A percentile compares a stretch with the other conserved stretches of the same genome.
Conservation (phyloP, 2,329 filamentous ascomycete species). For the Calonectria ilicicola region DNA sequence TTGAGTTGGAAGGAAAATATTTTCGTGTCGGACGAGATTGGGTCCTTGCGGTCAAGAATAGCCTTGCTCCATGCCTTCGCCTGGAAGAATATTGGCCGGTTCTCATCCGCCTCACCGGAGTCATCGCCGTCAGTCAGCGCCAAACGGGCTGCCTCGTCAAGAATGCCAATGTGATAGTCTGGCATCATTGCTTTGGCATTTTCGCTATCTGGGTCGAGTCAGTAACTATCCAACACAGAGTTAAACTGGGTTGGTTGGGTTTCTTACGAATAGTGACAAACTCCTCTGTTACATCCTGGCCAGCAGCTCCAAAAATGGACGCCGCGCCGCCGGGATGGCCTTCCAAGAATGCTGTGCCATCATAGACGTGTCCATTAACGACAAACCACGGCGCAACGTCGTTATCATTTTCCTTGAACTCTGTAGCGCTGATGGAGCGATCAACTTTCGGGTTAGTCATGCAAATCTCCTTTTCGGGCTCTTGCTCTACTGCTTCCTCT, state of each 20-base stretch:
- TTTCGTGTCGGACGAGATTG: conserved; percentile 80
- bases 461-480: conserved; percentile 73
- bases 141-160: conserved; percentile 69
- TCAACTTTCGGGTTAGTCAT: conserved; percentile 80
- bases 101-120: conserved; percentile 51
- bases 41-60: conserved; percentile 74
- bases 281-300: conserved; percentile 85
- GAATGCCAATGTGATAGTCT: conserved; percentile 83
- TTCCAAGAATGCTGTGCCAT: conserved; percentile 84
- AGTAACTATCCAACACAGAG: conserved; percentile 30
- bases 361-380: conserved; percentile 88
- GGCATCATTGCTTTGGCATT: conserved; percentile 93
- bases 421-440: conserved; percentile 74
- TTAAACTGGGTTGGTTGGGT: background rate
- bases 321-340: conserved; percentile 88
- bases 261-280: conserved; percentile 90
- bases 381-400: conserved; percentile 86
- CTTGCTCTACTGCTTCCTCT: conserved; percentile 55
- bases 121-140: conserved; percentile 61
- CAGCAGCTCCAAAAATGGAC: conserved; percentile 87
- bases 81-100: conserved; percentile 76
- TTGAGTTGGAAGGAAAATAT: conserved; percentile 87
- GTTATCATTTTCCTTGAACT: conserved; percentile 76
- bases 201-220: conserved; percentile 77
- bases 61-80: conserved; percentile 80